Evolutionary conservation across 1,139 yeast species (phyloP), one percentile per base, ranked within the genome.

Genomic region (Blastobotrys ciferrii): DNA sequence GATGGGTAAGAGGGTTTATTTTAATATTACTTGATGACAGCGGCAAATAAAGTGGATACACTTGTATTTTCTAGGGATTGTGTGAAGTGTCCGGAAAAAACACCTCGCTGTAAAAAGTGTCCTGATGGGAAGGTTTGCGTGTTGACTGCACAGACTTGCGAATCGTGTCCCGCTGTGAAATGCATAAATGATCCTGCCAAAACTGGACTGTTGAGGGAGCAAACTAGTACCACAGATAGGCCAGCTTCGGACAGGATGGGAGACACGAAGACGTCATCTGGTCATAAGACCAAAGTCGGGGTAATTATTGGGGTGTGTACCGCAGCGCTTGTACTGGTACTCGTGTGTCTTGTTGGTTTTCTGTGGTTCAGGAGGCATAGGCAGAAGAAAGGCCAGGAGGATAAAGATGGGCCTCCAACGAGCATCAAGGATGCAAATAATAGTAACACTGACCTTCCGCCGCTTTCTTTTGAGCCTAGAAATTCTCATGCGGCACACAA

Each of bases 141-240:
- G 41, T 32, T 75, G 60, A 69, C 78, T 1, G 65, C 78, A 1
- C 79, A 75, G 48, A 76, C 87, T 1, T 83, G 91, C 60, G 46
- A 63, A 7, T 50, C 68, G 48, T 85, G 94, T 65, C 78, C 89
- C 2, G 14, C 39, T 12, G 55, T 54, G 1, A 33, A 41, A 23
- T 56, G 59, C 39, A 40, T 56, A 32, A 45, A 50, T 19, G 30
- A 32, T 31, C 35, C 49, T 31, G 3, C 12, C 20, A 36, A 36
- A 19, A 12, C 28, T 9, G 3, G n/a, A n/a, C n/a, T n/a, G n/a
- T n/a, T n/a, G n/a, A n/a, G n/a, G 4, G 14, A 7, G 12, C 14
- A 7, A 18, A 19, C 39, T 18, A 36, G 15, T 15, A 32, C 28
- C 5, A 23, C 28, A 5, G 19, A 11, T 11, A 19, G 25, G 33